A percentile compares a stretch with the other conserved stretches of the same genome.
Conservation (phyloP, 805 yeast genomes). For the Kuraishia cidri region DNA sequence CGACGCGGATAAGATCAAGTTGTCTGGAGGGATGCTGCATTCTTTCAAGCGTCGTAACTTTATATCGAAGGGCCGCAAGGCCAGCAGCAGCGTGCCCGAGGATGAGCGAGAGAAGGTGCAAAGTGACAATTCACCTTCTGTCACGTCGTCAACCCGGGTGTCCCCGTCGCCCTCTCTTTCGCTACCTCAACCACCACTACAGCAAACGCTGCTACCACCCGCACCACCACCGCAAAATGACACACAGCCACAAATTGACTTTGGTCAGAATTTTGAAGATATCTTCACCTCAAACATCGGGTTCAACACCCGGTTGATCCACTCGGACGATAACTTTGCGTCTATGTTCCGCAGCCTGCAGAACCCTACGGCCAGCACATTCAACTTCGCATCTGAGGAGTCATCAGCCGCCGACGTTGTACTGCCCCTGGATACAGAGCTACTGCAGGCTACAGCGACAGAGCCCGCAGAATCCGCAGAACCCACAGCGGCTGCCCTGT, state of each 20-base stretch:
- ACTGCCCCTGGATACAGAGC: neutral
- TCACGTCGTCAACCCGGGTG: neutral
- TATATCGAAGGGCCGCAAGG: neutral
- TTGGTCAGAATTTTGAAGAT: conserved; percentile 12
- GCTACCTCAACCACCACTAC: neutral
- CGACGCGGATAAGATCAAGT: conserved; percentile 10
- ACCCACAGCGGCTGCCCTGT: too few species aligned
- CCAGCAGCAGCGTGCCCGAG: neutral
- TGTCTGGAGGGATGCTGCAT: conserved; percentile 24
- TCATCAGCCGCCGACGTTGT: neutral
- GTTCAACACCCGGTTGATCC: conserved; percentile 25
- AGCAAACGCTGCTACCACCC: neutral
- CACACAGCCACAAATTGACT: conserved; percentile 1
- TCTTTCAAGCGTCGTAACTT: conserved; percentile 16
- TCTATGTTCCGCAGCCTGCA: too few species aligned
- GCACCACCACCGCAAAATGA: conserved; percentile 1
- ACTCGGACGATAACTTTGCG: conserved; percentile 22
- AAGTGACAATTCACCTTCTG: neutral
- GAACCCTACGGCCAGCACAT: neutral
- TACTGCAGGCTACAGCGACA: neutral
- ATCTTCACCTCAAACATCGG: conserved; percentile 20
- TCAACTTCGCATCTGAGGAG: neutral
- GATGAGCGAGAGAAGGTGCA: too few species aligned
- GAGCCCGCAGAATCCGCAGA: neutral
- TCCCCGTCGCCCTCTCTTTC: neutral